These are phyloP conservation scores for Clavaria fumosa DNA, from an alignment of 768 basidiomycete species.

Conservation along the genomic window DNA sequence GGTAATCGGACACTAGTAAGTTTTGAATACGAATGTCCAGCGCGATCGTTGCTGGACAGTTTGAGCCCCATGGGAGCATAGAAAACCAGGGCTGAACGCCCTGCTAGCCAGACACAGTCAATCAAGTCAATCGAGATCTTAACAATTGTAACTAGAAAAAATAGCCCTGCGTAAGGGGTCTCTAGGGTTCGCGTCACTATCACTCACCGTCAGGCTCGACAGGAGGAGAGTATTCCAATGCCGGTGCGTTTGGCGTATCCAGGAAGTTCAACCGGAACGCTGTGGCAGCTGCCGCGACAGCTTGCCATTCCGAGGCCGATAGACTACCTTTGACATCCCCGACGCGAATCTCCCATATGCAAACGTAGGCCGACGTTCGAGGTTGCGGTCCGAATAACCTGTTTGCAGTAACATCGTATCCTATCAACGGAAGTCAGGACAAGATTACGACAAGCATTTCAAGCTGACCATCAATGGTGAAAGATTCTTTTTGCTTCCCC, in stretches of 20 bases:
- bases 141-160: conserved; percentile 61
- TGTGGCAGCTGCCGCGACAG: conserved; percentile 35
- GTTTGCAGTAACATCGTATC: conserved; percentile 66
- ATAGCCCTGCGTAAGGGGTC: too few relatives aligned
- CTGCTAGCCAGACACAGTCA: conserved; percentile 41
- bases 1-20: conserved; percentile 47
- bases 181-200: conserved; percentile 6
- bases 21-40: conserved; percentile 50
- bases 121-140: conserved; percentile 43
- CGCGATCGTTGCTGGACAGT: conserved; percentile 62
- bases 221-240: conserved; percentile 42
- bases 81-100: conserved; percentile 37
- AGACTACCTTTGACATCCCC: conserved; percentile 44
- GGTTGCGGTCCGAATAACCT: conserved; percentile 86
- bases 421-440: conserved; percentile 22
- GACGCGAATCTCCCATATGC: conserved; percentile 81
- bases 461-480: conserved; percentile 34
- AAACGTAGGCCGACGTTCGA: conserved; percentile 70
- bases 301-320: conserved; percentile 36
- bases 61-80: conserved; percentile 42
- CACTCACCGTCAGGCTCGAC: conserved; percentile 68
- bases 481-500: conserved; percentile 18
- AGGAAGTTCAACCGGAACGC: conserved; percentile 56
- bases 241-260: conserved; percentile 72
- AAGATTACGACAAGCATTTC: neutral